Percentiles rank a stretch among this genome's conserved stretches.
Evolutionary conservation across 176 grass and related monocot species (phyloP).

Genomic region (Thalia dealbata): DNA sequence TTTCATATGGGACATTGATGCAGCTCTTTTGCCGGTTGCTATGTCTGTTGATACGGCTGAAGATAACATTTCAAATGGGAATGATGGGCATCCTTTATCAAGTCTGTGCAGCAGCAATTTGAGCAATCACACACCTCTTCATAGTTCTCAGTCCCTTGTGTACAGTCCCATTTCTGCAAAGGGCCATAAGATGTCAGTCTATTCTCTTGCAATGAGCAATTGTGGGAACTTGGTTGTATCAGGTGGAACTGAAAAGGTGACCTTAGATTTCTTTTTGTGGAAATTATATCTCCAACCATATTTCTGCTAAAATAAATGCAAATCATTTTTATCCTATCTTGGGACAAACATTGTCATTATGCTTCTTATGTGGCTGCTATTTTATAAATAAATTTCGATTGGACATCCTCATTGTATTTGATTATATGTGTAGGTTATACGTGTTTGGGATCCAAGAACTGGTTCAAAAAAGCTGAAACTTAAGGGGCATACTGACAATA

Average conservation of each 20-base stretch:
- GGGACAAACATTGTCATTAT: not conserved
- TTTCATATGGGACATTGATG: slow-evolving; percentile 92
- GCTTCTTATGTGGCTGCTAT: not conserved
- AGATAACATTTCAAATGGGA: slow-evolving; percentile 69
- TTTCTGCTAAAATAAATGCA: not conserved
- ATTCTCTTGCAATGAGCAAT: slow-evolving; percentile 90
- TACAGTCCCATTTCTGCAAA: slow-evolving; percentile 63
- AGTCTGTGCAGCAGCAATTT: slow-evolving; percentile 42
- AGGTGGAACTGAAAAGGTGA: slow-evolving; percentile 88
- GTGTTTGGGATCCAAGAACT: slow-evolving; percentile 80
- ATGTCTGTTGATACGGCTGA: slow-evolving; percentile 58
- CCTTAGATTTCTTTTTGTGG: not conserved
- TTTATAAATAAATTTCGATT: not conserved
- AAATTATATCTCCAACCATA: not conserved
- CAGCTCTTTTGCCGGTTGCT: slow-evolving; percentile 46
- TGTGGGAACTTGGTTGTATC: slow-evolving; percentile 70
- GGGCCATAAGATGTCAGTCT: slow-evolving; percentile 90
- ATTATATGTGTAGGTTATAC: slow-evolving; percentile 53
- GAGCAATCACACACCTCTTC: slow-evolving; percentile 17
- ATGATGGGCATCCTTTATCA: slow-evolving; percentile 40
- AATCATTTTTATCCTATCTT: not conserved
- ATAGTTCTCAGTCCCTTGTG: slow-evolving; percentile 41
- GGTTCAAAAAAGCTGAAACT: slow-evolving; percentile 90
- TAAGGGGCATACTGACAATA: slow-evolving; percentile 87
- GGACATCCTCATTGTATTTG: slow-evolving; percentile 1